Evolutionary conservation across 495 filamentous ascomycete species (phyloP), one percentile per base, ranked within the genome.

Genomic region (Daldinia bambusicola): DNA sequence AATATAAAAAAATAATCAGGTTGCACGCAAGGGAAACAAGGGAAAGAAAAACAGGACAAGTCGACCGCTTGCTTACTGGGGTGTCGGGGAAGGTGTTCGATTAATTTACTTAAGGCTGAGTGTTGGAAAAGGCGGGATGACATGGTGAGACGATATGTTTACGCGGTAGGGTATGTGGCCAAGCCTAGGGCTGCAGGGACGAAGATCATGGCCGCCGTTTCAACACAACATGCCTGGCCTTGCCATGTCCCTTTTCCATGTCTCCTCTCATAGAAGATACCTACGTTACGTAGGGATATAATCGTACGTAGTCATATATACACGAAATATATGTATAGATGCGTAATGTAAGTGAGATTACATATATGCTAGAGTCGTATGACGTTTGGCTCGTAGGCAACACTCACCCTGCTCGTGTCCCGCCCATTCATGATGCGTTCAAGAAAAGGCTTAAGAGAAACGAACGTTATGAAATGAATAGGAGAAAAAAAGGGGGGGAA

Each of bases 61-160:
- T 82, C 80, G 0, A 72, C 36, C 80, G 3, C 53, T 53, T 80
- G 3, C 53, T 53, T 53, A 57, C 41, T 62, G 48, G 55, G 65
- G 51, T 50, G 55, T 68, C 50, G 0, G 56, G 61, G 65, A 61
- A 61, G 50, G 37, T 37, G 34, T 26, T 26, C 20, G 20, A n/a
- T 34, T 16, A 55, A 45, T 65, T 36, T 58, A 40, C 60, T 45
- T 52, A 50, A 53, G 64, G 55, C 61, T 70, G 22, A 53, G 31
- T 31, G 12, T 53, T 26, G 5, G 32, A 56, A 37, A 56, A 56
- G 31, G 31, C 31, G 32, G 32, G 32, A 32, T 14, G 31, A 37
- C 12, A 16, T n/a, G 32, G 20, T 5, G 16, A 7, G 9, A 36
- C 34, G 34, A 26, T 36, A n/a, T 37, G 32, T 36, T 34, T 34